phyloP scores from a whole-genome alignment of 371 early-diverging fungal species.

The Cladochytrium tenue region DNA sequence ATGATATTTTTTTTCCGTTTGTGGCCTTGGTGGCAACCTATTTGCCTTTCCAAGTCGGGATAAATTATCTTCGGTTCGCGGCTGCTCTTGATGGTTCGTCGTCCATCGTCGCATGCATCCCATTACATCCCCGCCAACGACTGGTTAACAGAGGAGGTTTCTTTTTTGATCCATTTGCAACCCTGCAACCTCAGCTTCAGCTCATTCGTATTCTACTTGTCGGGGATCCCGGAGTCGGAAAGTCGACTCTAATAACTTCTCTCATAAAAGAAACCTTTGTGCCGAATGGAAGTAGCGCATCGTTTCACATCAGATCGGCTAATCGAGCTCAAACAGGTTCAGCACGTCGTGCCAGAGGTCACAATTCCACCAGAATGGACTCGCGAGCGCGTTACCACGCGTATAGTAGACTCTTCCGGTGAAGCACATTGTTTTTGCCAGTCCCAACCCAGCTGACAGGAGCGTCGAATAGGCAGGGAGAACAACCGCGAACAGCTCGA shows the following conservation, averaged over 20 bases:
- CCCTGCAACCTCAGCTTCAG: conserved; percentile 15
- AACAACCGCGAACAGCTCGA: conserved; percentile 87
- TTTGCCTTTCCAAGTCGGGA: too few species aligned
- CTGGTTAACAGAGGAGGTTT: too few species aligned
- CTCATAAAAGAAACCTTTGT: conserved; percentile 94
- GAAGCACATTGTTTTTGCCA: too few species aligned
- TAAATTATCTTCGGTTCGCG: too few species aligned
- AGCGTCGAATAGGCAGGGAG: conserved; percentile 81
- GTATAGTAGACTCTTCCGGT: conserved; percentile 94
- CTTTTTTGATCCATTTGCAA: too few species aligned
- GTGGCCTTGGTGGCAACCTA: too few species aligned
- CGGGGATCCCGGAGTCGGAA: conserved; percentile 77
- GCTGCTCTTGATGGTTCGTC: too few species aligned
- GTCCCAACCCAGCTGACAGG: too few species aligned
- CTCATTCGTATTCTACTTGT: conserved; percentile 28
- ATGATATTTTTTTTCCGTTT: too few species aligned
- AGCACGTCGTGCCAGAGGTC: conserved; percentile 94
- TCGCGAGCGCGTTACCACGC: conserved; percentile 91
- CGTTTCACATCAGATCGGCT: background rate
- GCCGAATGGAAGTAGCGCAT: conserved; percentile 69
- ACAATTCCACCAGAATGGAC: conserved; percentile 97
- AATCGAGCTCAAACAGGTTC: conserved; percentile 66
- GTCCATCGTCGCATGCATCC: too few species aligned
- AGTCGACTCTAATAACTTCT: conserved; percentile 92
- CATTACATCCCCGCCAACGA: too few species aligned